Conservation (phyloP, 805 yeast species). For the Wickerhamiella lipophila region DNA sequence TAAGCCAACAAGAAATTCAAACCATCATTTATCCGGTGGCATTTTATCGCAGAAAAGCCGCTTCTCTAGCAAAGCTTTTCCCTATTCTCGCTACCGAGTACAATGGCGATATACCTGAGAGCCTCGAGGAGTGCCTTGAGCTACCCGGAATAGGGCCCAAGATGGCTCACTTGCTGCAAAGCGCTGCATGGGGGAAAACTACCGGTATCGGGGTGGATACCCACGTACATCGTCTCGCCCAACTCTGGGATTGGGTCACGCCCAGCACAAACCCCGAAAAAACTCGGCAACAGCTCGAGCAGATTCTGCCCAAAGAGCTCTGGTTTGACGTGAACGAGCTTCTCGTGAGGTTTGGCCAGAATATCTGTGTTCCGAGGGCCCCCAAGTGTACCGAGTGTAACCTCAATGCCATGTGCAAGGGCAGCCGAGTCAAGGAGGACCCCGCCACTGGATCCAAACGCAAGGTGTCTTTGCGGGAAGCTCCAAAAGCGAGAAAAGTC, state of each 20-base stretch:
- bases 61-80: conserved; percentile 51
- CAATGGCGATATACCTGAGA: conserved; percentile 59
- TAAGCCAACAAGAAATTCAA: conserved; percentile 45
- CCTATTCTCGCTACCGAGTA: conserved; percentile 38
- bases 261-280: conserved; percentile 48
- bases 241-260: conserved; percentile 69
- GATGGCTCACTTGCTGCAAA: conserved; percentile 76
- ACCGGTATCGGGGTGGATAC: conserved; percentile 91
- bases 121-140: conserved; percentile 47
- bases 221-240: conserved; percentile 70
- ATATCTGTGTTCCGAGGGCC: conserved; percentile 62
- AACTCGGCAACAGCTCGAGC: conserved; percentile 54
- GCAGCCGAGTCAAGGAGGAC: background rate
- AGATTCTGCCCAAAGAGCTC: conserved; percentile 57
- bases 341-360: conserved; percentile 89
- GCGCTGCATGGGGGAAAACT: conserved; percentile 63
- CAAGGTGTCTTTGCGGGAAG: no score
- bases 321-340: conserved; percentile 83
- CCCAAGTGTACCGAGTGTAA: conserved; percentile 57
- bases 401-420: conserved; percentile 28
- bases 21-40: conserved; percentile 66
- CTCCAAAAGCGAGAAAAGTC: background rate
- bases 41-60: conserved; percentile 70
- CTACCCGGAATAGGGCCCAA: conserved; percentile 94
- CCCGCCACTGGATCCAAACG: no score